Conservation (phyloP, 2,329 filamentous ascomycete genomes). For the Pezicula neosporulosa region DNA sequence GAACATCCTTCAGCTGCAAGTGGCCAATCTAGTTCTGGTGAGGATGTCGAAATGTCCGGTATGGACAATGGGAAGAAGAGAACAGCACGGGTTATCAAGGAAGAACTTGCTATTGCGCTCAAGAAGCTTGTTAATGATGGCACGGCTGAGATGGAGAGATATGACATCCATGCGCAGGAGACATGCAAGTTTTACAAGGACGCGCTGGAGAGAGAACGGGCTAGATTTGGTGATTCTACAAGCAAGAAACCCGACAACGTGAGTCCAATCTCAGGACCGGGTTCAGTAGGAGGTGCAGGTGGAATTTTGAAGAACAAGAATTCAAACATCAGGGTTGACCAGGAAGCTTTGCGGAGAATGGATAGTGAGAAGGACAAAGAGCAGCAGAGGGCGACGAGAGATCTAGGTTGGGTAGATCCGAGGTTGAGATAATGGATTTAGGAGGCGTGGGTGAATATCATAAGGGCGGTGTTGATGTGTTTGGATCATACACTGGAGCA, state of each 20-base stretch:
- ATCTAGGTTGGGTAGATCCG: neutral
- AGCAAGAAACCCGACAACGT: neutral
- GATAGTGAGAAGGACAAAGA: neutral
- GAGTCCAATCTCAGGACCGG: neutral
- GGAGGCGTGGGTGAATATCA: neutral
- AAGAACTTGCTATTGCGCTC: slow-evolving; percentile 6
- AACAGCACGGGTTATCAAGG: slow-evolving; percentile 7
- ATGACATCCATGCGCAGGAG: slow-evolving; percentile 15
- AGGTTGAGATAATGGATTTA: neutral
- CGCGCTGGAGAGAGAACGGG: slow-evolving; percentile 3
- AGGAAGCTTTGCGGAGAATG: neutral
- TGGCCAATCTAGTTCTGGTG: neutral
- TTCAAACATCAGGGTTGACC: slow-evolving; percentile 1
- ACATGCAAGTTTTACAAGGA: slow-evolving; percentile 5
- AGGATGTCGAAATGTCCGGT: slow-evolving; percentile 9
- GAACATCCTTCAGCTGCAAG: neutral
- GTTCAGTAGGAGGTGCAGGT: neutral
- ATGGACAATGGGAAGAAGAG: slow-evolving; percentile 6
- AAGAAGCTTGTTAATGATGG: slow-evolving; percentile 10
- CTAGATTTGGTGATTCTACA: neutral
- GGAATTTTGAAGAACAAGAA: slow-evolving; percentile 3
- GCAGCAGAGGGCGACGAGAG: neutral
- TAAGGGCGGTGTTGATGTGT: neutral
- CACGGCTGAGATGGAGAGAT: slow-evolving; percentile 12
- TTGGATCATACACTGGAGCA: too few relatives aligned